Base-by-base conservation (phyloP, 2,329 filamentous ascomycete genomes). In the Hypoxylon sp. region DNA sequence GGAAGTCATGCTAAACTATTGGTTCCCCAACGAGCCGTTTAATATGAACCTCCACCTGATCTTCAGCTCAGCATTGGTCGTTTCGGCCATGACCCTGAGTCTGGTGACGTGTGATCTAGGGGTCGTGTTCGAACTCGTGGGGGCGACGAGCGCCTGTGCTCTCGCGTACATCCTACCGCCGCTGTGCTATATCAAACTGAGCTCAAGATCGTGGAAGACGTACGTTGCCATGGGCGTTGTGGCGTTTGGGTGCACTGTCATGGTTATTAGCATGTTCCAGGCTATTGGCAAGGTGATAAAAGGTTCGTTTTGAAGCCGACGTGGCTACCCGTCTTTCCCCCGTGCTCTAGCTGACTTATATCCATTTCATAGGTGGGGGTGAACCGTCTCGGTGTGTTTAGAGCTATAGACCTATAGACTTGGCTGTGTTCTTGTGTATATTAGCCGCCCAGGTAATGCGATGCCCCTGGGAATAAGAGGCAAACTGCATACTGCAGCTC, bases 151-250 rank as follows among this genome's bases (percentile, higher is more conserved):
- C 77, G 96, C 96, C 2, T 96, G 94, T 74, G 94, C 93, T 5
- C 86, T 99, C 79, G 96, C 96, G 0, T 99, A 98, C 78, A 97
- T 99, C 52, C 82, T 99, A 66, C 96, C 96, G 68, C 96, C 96
- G 25, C 82, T 98, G 61, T 99, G 96, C 81, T 99, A 96, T 79
- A 92, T 99, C 76, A 97, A 97, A 82, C 84, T 99, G 66, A 95
- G 93, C 72, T 94, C 90, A 63, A 83, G 90, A 72, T 90, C 88
- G 75, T 92, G 90, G 85, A 90, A 87, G 78, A 93, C 91, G 17
- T 90, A 90, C 67, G 86, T 93, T 67, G 90, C 93, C 11, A 88
- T 89, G 25, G 89, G 86, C 50, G 84, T 89, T n/a, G 92, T 95
- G 65, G 88, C 80, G 11, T 98, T 98, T 84, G 95, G 94, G 3